Evolutionary conservation across 352 stramenopile species (phyloP).

Genomic region (Pythium chondricola): DNA sequence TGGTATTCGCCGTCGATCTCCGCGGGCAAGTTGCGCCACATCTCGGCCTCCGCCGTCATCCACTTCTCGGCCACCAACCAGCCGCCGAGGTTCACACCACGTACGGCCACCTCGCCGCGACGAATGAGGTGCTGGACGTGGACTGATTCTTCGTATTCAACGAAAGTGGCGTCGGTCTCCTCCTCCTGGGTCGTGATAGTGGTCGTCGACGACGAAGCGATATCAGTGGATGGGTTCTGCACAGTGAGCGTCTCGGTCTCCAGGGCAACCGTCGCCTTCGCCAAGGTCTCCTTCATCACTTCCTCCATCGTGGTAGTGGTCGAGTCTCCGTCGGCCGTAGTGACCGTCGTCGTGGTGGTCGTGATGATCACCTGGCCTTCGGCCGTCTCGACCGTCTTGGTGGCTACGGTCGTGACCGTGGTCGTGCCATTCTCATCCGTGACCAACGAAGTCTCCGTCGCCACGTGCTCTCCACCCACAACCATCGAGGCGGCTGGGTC

Average conservation of each 20-base stretch:
- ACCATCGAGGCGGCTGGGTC: not conserved
- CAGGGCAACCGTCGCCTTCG: not conserved
- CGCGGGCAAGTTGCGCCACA: constrained; percentile 12
- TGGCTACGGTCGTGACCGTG: constrained; percentile 10
- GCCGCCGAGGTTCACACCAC: constrained; percentile 22
- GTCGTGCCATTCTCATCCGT: constrained; percentile 8
- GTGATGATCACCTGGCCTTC: constrained; percentile 1
- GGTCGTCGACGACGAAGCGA: not conserved
- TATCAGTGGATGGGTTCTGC: not conserved
- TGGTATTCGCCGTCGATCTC: constrained; percentile 12
- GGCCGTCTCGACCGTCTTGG: constrained; percentile 1
- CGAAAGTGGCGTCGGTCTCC: not conserved
- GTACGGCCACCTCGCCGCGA: not conserved
- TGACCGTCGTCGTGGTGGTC: constrained; percentile 3
- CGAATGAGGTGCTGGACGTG: constrained; percentile 9
- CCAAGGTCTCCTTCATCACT: not conserved
- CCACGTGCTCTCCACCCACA: not conserved
- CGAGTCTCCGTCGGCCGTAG: constrained; percentile 2
- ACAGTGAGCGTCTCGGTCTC: not conserved
- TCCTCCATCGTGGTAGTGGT: not conserved
- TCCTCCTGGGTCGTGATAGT: not conserved
- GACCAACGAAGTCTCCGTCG: constrained; percentile 4
- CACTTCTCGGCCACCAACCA: constrained; percentile 26
- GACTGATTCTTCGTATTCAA: not conserved
- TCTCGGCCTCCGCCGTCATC: constrained; percentile 20